Evolutionary conservation across 441 rosid genomes (phyloP).

Genomic region (Iberis amara): DNA sequence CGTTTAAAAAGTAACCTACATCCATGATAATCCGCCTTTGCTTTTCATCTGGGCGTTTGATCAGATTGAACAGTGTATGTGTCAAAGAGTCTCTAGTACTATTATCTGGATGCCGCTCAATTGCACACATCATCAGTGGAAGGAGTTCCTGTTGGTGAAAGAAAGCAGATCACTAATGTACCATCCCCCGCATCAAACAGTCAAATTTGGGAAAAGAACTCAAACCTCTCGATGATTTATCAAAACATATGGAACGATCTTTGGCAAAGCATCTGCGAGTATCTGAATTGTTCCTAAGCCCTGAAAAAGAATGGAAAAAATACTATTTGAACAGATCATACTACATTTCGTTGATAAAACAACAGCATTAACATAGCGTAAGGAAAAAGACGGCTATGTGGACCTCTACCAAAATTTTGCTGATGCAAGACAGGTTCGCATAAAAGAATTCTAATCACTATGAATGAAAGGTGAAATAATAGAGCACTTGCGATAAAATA

Average conservation of each 20-base stretch:
- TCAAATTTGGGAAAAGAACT: slow-evolving; percentile 20
- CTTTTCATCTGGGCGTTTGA: slow-evolving; percentile 94
- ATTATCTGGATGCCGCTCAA: slow-evolving; percentile 89
- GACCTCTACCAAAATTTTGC: slow-evolving; percentile 7
- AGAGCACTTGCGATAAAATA: slow-evolving; percentile 17
- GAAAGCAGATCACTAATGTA: slow-evolving; percentile 10
- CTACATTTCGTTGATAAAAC: slow-evolving; percentile 20
- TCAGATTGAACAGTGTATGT: slow-evolving; percentile 85
- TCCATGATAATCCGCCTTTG: slow-evolving; percentile 94
- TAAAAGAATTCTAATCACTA: slow-evolving; percentile 17
- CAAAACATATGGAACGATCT: slow-evolving; percentile 93
- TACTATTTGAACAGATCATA: slow-evolving; percentile 23
- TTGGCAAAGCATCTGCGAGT: slow-evolving; percentile 93
- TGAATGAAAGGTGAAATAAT: slow-evolving; percentile 12
- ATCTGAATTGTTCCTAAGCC: slow-evolving; percentile 88
- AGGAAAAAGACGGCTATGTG: slow-evolving; percentile 17
- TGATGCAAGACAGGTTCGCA: slow-evolving; percentile 11
- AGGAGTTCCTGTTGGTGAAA: slow-evolving; percentile 72
- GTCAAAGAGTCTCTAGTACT: slow-evolving; percentile 83
- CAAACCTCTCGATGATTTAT: slow-evolving; percentile 95
- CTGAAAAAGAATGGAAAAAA: slow-evolving; percentile 40
- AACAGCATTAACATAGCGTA: slow-evolving; percentile 12
- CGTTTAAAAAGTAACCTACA: slow-evolving; percentile 47
- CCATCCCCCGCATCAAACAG: slow-evolving; percentile 10
- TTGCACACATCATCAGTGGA: slow-evolving; percentile 98